These are phyloP conservation scores for Spizellomyces punctatus DNA, from an alignment of 192 early-diverging fungal genomes.

Conservation along the genomic window DNA sequence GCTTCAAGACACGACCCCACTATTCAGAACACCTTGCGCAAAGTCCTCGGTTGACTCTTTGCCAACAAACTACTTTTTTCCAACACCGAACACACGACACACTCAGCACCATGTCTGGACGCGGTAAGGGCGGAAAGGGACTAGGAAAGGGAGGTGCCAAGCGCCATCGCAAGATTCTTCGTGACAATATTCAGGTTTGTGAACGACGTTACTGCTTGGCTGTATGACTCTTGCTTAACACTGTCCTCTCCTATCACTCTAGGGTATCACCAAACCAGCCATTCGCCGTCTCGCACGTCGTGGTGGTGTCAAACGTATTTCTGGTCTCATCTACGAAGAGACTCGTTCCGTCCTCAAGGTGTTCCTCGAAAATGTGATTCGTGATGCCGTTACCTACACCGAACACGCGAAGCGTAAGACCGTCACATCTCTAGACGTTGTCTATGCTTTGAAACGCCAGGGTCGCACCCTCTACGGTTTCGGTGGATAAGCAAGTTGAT, in stretches of 20 bases:
- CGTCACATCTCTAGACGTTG: conserved; percentile 98
- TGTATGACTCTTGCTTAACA: not conserved
- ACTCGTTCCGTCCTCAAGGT: conserved; percentile 97
- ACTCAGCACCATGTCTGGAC: conserved; percentile 79
- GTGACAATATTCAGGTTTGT: conserved; percentile 88
- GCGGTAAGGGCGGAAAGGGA: conserved; percentile 99
- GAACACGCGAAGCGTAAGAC: conserved; percentile 99
- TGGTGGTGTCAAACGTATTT: conserved; percentile 99
- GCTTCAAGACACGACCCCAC: too few species aligned
- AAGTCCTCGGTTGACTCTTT: too few species aligned
- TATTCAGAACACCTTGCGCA: too few species aligned
- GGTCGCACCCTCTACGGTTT: conserved; percentile 92
- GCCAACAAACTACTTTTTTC: too few species aligned
- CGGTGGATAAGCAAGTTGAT: conserved; percentile 61
- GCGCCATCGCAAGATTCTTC: conserved; percentile 99
- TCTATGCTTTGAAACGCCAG: conserved; percentile 97
- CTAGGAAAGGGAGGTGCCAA: conserved; percentile 99
- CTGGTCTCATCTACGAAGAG: conserved; percentile 99
- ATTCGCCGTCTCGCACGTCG: conserved; percentile 99
- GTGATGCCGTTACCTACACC: conserved; percentile 98
- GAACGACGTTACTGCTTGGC: conserved; percentile 21
- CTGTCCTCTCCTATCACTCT: not conserved
- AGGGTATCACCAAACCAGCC: conserved; percentile 96
- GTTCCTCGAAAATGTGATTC: conserved; percentile 99
- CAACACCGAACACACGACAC: too few species aligned